Base-by-base conservation (phyloP, 352 stramenopile genomes). In the Phytopythium vexans region DNA sequence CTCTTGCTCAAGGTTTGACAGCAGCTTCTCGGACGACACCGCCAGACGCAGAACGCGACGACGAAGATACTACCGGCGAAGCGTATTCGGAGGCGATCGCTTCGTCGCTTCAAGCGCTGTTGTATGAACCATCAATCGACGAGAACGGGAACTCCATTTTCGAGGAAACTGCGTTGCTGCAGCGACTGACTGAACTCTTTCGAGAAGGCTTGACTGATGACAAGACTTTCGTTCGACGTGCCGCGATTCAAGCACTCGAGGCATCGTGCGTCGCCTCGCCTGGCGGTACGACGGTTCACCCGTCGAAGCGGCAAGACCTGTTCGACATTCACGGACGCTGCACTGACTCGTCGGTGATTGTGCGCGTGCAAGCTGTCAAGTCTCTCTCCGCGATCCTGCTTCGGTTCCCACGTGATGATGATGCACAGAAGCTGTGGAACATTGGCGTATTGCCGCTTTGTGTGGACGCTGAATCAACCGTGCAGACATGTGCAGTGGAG, bases 381-480 rank as follows among this genome's bases (percentile, higher is more conserved):
- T 92, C 83, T 12, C 63, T 95, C 6, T 90, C 86, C 8, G 64
- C 74, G 7, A 77, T 95, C 15, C 38, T 95, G n/a, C 56, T 89
- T 8, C 84, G 76, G 36, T 89, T 91, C 49, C 75, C 84, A 9
- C 49, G 61, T 1, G 78, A 94, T 58, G 54, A 70, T 4, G 83
- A 92, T 15, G 76, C 82, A 1, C 86, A 95, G 44, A 79, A 77
- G 14, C 40, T 92, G n/a, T 95, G 86, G 86, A 92, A 88, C 57
- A 59, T 89, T 21, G 86, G 86, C 9, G 81, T 95, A 35, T 60
- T 95, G n/a, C 82, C 84, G 4, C 64, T 95, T 4, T 93, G 86
- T 46, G 64, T 87, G 1, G 86, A 95, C 41, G 72, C 82, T 4
- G 86, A 95, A 66, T 73, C 67, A 6, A 92, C 54, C 31, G 86